Evolutionary conservation across 352 stramenopile genomes (phyloP), one percentile per base, ranked within the genome.

Genomic region (Blastocystis sp.): DNA sequence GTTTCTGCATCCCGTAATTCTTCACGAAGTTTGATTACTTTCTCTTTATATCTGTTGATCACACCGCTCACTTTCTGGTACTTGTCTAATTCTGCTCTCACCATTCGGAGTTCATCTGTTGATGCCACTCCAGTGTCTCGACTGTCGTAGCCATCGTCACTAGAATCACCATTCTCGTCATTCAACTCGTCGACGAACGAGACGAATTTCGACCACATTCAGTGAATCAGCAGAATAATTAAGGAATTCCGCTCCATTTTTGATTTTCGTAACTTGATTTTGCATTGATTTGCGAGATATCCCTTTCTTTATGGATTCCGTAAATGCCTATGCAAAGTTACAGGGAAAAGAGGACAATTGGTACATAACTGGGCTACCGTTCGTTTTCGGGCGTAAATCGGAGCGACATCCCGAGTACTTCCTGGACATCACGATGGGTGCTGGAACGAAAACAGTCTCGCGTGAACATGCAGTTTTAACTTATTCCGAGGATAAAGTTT

Each of bases 151-250:
- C 47, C 73, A 34, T 84, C 73, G 9, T 64, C 73, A 5, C 45
- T 53, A 13, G 20, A n/a, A 59, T 59, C 13, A 13, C 3, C 50
- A n/a, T 59, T n/a, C 20, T 84, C 73, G 50, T 84, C 34, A 45
- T 84, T 84, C 23, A 84, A 55, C 4, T 84, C 73, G 62, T 84
- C 73, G 20, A 84, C 73, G 20, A 84, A 47, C 20, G 73, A 84
- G 62, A 84, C 73, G 53, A 84, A 69, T 45, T 37, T 84, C 15
- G 73, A 84, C 73, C 73, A 84, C 73, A 84, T 84, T 59, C 50
- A n/a, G 13, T 59, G 50, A n/a, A n/a, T 59, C 20, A 7, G 47
- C 23, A 29, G 20, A 62, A 43, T 43, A 80, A 63, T 66, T 39
- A 62, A 34, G 61, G 70, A 80, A 64, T 62, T 56, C 68, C n/a